phyloP scores from a whole-genome alignment of 2,329 filamentous ascomycete genomes.

The Exophiala xenobiotica region DNA sequence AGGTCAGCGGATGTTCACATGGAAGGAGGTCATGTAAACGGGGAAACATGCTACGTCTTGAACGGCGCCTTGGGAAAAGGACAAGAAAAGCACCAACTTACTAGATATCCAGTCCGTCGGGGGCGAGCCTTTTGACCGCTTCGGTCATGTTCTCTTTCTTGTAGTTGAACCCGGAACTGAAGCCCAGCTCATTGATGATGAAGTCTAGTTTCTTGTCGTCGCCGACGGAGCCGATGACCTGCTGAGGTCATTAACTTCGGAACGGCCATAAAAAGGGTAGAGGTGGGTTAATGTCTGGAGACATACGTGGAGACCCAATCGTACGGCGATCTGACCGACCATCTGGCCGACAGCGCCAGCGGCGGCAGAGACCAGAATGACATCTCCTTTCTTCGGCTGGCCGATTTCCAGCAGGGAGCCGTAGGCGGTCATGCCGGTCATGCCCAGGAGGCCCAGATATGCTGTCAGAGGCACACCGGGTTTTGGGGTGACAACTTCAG shows the following conservation, averaged over 20 bases:
- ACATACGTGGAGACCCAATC: conserved; percentile 58
- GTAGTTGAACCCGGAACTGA: conserved; percentile 72
- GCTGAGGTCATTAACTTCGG: conserved; percentile 28
- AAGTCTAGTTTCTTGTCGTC: conserved; percentile 71
- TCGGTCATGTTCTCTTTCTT: conserved; percentile 67
- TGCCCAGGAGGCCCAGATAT: conserved; percentile 66
- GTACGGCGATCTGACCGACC: conserved; percentile 72
- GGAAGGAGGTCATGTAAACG: no score
- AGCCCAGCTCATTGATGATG: conserved; percentile 61
- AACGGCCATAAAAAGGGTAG: not conserved
- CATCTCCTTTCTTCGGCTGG: conserved; percentile 66
- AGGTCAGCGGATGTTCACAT: not conserved
- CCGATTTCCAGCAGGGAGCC: conserved; percentile 66
- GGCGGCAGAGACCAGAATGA: conserved; percentile 71
- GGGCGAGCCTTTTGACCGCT: conserved; percentile 64
- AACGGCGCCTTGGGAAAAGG: no score
- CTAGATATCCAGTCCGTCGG: conserved; percentile 71
- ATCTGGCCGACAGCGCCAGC: conserved; percentile 72
- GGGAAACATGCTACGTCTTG: no score
- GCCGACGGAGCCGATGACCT: conserved; percentile 71
- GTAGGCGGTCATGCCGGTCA: conserved; percentile 69
- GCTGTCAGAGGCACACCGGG: conserved; percentile 59
- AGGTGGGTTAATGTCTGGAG: not conserved
- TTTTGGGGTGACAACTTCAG: conserved; percentile 49
- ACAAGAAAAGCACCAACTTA: not conserved